Conservation (phyloP, 352 stramenopile species). For the Globisporangium perplexum region DNA sequence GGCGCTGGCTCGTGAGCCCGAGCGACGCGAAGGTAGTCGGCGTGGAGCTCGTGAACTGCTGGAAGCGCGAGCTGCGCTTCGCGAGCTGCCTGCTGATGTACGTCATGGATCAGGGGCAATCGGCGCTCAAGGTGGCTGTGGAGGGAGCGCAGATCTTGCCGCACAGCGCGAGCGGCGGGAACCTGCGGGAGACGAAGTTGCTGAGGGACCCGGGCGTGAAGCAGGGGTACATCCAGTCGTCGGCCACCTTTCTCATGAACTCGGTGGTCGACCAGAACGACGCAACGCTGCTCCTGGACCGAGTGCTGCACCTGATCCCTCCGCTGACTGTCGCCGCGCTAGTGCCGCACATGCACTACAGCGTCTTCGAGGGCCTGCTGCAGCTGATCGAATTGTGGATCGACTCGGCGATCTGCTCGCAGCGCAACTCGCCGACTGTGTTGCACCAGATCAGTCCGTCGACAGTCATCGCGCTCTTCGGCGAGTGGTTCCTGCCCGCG, state of each 20-base stretch:
- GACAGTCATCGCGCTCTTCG: conserved; percentile 78
- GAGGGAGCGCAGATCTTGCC: conserved; percentile 56
- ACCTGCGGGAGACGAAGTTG: conserved; percentile 15
- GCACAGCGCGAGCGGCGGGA: conserved; percentile 15
- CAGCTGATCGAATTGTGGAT: conserved; percentile 79
- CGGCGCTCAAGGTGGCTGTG: conserved; percentile 53
- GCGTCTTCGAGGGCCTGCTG: conserved; percentile 69
- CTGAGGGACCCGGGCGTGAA: conserved; percentile 44
- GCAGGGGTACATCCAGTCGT: conserved; percentile 63
- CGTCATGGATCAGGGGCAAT: conserved; percentile 71
- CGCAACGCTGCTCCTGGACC: conserved; percentile 76
- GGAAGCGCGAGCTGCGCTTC: conserved; percentile 79
- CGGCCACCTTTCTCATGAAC: conserved; percentile 66
- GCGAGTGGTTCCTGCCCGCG: conserved; percentile 82
- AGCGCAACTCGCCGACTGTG: conserved; percentile 41
- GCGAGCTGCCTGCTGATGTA: conserved; percentile 80
- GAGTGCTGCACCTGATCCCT: conserved; percentile 74
- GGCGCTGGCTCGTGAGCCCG: conserved; percentile 68
- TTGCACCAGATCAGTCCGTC: conserved; percentile 75
- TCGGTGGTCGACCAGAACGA: conserved; percentile 44
- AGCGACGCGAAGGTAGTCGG: conserved; percentile 53
- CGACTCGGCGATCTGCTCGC: conserved; percentile 64
- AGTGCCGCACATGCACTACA: conserved; percentile 56
- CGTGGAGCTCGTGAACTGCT: conserved; percentile 72
- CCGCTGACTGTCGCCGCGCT: conserved; percentile 61